Conservation (phyloP, 129 eudicot species). For the Lactuca saligna region DNA sequence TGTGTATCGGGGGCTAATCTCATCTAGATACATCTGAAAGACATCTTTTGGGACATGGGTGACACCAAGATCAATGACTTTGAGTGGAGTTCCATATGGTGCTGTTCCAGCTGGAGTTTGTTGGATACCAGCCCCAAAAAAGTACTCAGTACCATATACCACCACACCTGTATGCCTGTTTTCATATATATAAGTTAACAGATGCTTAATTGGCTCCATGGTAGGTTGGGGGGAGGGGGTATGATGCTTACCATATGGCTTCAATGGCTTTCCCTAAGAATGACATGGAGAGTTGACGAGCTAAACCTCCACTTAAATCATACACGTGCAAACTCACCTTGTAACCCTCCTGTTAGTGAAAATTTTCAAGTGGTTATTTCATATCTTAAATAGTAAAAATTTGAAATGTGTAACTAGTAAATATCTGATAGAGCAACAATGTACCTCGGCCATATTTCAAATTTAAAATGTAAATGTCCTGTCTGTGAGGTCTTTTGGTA, state of each 20-base stretch:
- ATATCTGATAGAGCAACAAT: neutral
- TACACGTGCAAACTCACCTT: constrained; percentile 72
- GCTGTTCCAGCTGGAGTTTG: constrained; percentile 60
- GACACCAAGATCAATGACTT: constrained; percentile 75
- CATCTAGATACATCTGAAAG: constrained; percentile 80
- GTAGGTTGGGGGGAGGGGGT: neutral
- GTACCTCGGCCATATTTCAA: constrained; percentile 35
- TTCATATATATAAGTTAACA: neutral
- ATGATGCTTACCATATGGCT: constrained; percentile 57
- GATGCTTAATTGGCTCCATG: neutral
- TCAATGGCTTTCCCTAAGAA: constrained; percentile 88
- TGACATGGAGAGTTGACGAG: constrained; percentile 81
- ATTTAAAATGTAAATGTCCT: neutral
- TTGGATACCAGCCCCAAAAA: constrained; percentile 85
- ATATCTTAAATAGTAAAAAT: neutral
- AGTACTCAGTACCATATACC: constrained; percentile 89
- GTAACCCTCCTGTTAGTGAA: constrained; percentile 56
- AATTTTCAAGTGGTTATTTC: constrained; percentile 1
- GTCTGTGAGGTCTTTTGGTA: neutral
- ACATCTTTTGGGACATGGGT: constrained; percentile 91
- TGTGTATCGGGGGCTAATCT: constrained; percentile 81
- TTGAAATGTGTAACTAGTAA: neutral
- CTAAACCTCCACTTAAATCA: constrained; percentile 83
- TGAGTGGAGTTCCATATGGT: constrained; percentile 78
- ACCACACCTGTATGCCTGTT: constrained; percentile 93